Base-by-base conservation (phyloP, 2,329 filamentous ascomycete species). In the Colletotrichum shisoi region DNA sequence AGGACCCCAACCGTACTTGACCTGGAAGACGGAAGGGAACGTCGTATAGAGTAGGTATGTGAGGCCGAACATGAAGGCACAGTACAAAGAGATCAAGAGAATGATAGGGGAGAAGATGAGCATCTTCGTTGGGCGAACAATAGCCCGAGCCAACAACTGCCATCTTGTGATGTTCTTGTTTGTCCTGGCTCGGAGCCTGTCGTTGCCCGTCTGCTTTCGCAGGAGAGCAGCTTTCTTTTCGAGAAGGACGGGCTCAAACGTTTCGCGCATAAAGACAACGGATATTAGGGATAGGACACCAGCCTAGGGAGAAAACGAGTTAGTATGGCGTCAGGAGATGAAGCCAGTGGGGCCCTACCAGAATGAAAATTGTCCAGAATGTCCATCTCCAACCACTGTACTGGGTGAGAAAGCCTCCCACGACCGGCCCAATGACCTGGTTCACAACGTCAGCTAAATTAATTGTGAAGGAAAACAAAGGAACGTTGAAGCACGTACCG, bases 171-270 rank as follows among this genome's bases (percentile, higher is more conserved):
- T 73, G 4, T 79, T 79, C 0, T 80, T 66, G 54, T 80, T 78
- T 71, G 89, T 82, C 72, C 85, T 85, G 24, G 84, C 85, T 1
- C 87, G 86, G 2, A 89, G 74, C 9, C 76, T 71, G 0, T 69
- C 66, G 64, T 88, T 87, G 12, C 84, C 84, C 0, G 85, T 88
- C 52, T 83, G 78, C 62, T 80, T 81, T 3, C 79, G 79, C 0
- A 88, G 77, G 2, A 75, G 73, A 2, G 65, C 67, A 0, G 79
- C 77, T 71, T 82, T 84, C 13, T 76, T 74, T 57, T 79, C 70
- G 1, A 87, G 76, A 9, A 87, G 71, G 0, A 81, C 75, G 0
- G 81, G 79, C 0, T 80, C 79, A 64, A 84, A 84, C 0, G 83
- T 83, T 73, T 87, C 84, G 31, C 77, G 76, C 11, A 81, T 76